Conservation (phyloP, 495 filamentous ascomycete genomes). For the Talaromyces stipitatus region DNA sequence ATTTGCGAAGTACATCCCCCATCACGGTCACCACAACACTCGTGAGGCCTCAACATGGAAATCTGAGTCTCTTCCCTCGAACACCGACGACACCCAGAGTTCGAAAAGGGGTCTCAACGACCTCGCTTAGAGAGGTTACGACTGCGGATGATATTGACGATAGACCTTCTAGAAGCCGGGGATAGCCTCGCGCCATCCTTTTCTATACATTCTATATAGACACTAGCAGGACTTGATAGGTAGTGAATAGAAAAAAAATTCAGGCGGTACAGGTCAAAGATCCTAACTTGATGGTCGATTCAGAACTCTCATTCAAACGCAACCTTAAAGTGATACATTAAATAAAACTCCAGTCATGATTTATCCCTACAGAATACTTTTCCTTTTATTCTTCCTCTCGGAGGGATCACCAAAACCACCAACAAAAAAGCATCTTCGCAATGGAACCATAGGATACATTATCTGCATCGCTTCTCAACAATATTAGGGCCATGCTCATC, state of each 20-base stretch:
- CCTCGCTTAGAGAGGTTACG: not conserved
- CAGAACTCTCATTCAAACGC: not conserved
- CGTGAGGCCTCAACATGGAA: not conserved
- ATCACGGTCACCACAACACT: not conserved
- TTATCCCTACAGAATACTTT: not conserved
- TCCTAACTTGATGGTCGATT: no score
- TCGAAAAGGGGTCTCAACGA: not conserved
- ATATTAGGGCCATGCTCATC: slow-evolving; percentile 52
- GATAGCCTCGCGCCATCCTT: not conserved
- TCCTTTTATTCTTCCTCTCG: not conserved
- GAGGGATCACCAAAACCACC: not conserved
- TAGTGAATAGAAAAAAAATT: no score
- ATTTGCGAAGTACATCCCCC: not conserved
- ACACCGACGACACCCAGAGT: not conserved
- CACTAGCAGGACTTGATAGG: not conserved
- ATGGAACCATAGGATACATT: slow-evolving; percentile 5
- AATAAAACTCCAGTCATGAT: not conserved
- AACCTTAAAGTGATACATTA: not conserved
- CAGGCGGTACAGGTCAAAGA: no score
- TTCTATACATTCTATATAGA: not conserved
- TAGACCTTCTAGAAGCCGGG: not conserved
- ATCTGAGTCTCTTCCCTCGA: not conserved
- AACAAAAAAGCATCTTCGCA: not conserved
- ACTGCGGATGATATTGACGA: not conserved
- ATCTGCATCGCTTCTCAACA: slow-evolving; percentile 56